Base-by-base conservation (phyloP, 2,329 filamentous ascomycete genomes). In the Bipolaris zeicola region DNA sequence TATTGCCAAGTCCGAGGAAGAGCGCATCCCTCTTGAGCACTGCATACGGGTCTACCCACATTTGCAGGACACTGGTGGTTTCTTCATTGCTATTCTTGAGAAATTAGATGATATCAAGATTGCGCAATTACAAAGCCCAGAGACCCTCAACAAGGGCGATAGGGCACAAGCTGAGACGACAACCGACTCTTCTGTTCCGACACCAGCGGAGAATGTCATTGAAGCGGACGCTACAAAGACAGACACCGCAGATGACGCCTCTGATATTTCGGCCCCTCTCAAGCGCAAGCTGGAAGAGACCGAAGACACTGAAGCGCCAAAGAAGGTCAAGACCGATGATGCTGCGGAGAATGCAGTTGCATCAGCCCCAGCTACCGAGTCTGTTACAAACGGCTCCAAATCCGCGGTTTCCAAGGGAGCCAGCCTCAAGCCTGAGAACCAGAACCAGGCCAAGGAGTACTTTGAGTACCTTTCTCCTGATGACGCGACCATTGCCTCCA, bases 41-140 rank as follows among this genome's bases (percentile, higher is more conserved):
- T 97, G 94, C 77, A 93, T 98, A 84, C 86, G 95, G 60, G 88
- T 99, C 6, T 99, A 98, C 75, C 91, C 93, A 33, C 95, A 99
- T 76, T 84, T 92, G 72, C 95, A 99, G 77, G 92, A 99, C 69
- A 99, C 95, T 3, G 95, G 95, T 53, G 94, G 90, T 20, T 99
- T 99, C 83, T 99, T 99, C 80, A 97, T 99, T 73, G 89, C 92
- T 0, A 93, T 97, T 0, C 79, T 99, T 16, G 90, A 97, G 80
- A 99, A 99, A 83, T 88, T 89, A 74, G 85, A 86, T 24, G 95
- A 97, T 53, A 73, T 74, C 58, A 75, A 74, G 59, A 62, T 71
- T 49, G 61, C 66, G 11, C 70, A 74, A 46, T 60, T 70, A 10
- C 62, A 65, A 48, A 68, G 64, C 41, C 64, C 70, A 14, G 64